phyloP scores from a whole-genome alignment of 495 filamentous ascomycete genomes.

The Penicillium cosmopolitanum region DNA sequence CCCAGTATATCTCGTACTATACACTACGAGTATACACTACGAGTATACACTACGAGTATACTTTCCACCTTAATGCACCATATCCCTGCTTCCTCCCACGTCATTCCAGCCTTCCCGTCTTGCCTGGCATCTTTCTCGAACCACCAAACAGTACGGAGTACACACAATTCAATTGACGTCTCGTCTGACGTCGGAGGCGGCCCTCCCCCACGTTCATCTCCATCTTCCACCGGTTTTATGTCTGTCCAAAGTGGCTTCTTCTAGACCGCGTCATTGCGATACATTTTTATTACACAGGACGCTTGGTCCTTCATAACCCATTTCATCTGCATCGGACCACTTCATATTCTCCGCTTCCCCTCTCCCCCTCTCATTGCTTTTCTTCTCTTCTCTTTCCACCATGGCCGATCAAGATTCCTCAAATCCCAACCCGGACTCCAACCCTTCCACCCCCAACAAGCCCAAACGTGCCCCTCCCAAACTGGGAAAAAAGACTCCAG shows the following conservation, averaged over 20 bases:
- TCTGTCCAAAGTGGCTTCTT: slow-evolving; percentile 6
- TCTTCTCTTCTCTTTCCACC: slow-evolving; percentile 34
- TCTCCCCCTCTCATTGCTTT: slow-evolving; percentile 15
- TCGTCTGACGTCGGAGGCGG: slow-evolving; percentile 40
- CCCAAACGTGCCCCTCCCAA: slow-evolving; percentile 38
- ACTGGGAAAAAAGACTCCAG: slow-evolving; percentile 38
- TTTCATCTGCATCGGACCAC: slow-evolving; percentile 21
- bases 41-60: too few relatives aligned
- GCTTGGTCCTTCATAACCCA: slow-evolving; percentile 28
- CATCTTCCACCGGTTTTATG: slow-evolving; percentile 16
- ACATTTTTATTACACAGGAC: slow-evolving; percentile 24
- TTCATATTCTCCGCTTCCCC: slow-evolving; percentile 35
- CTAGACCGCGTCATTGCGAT: slow-evolving; percentile 25
- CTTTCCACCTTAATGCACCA: too few relatives aligned
- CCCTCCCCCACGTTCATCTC: not conserved
- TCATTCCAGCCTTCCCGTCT: slow-evolving; percentile 1
- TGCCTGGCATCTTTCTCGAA: not conserved
- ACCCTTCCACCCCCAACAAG: slow-evolving; percentile 29
- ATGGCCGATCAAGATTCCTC: slow-evolving; percentile 44
- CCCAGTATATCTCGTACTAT: too few relatives aligned
- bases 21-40: too few relatives aligned
- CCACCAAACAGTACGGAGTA: not conserved
- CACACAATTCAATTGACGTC: not conserved
- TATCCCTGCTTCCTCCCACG: slow-evolving; percentile 4
- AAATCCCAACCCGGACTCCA: slow-evolving; percentile 30